Conservation (phyloP, 2,329 filamentous ascomycete species). For the Aspergillus ochraceus region DNA sequence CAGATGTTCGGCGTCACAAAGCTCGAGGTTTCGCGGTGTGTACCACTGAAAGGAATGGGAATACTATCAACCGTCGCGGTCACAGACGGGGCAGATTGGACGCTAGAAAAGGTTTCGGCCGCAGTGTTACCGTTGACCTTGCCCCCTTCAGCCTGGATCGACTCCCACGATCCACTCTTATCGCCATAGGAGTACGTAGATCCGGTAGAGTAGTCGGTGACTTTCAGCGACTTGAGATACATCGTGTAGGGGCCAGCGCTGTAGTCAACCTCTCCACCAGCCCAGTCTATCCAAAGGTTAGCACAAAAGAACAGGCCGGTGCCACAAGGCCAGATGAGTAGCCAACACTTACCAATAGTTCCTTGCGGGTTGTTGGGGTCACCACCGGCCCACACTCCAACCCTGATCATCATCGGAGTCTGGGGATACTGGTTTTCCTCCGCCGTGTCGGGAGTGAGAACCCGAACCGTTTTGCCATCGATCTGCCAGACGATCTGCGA, state of each 20-base stretch:
- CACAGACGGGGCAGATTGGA: slow-evolving; percentile 57
- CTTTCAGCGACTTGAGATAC: slow-evolving; percentile 71
- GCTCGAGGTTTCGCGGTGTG: slow-evolving; percentile 43
- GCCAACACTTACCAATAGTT: slow-evolving; percentile 62
- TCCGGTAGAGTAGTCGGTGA: slow-evolving; percentile 93
- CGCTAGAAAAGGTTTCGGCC: slow-evolving; percentile 41
- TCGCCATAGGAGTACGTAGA: slow-evolving; percentile 80
- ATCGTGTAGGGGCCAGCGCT: slow-evolving; percentile 80
- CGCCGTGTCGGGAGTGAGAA: slow-evolving; percentile 69
- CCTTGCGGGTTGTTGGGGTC: slow-evolving; percentile 76
- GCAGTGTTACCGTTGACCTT: slow-evolving; percentile 65
- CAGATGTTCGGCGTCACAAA: slow-evolving; percentile 61
- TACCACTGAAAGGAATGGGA: slow-evolving; percentile 65
- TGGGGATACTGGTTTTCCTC: slow-evolving; percentile 79
- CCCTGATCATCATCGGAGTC: slow-evolving; percentile 90
- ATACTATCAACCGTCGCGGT: slow-evolving; percentile 63
- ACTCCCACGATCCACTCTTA: slow-evolving; percentile 73
- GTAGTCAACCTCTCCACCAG: slow-evolving; percentile 83
- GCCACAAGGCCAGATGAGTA: not conserved
- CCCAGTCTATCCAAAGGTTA: slow-evolving; percentile 61
- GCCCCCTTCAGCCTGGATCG: slow-evolving; percentile 79
- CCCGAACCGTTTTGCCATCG: slow-evolving; percentile 73
- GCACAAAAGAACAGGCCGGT: slow-evolving; percentile 5
- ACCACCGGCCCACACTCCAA: slow-evolving; percentile 90
- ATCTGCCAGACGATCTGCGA: slow-evolving; percentile 85